These are phyloP conservation scores for Kuraishia hungarica DNA, from an alignment of 805 yeast genomes.

Conservation along the genomic window DNA sequence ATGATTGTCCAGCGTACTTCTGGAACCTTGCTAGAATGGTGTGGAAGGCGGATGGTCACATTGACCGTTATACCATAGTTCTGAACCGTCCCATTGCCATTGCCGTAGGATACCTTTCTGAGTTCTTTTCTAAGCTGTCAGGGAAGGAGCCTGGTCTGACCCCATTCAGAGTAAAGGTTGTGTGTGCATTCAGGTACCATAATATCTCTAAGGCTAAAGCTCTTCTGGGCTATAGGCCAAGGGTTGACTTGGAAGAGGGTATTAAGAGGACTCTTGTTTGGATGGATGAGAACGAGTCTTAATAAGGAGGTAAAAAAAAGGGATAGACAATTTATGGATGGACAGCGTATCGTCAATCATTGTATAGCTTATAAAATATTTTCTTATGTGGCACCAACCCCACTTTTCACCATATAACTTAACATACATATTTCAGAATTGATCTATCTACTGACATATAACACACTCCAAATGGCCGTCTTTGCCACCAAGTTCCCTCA, in stretches of 20 bases:
- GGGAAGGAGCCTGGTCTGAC: constrained; percentile 92
- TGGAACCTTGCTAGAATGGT: constrained; percentile 96
- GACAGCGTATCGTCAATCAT: constrained; percentile 2
- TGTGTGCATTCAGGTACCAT: constrained; percentile 91
- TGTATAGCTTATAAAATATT: background rate
- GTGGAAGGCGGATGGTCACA: constrained; percentile 93
- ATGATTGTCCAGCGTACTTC: constrained; percentile 90
- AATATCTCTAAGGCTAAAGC: constrained; percentile 82
- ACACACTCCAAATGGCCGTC: background rate
- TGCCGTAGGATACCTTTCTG: constrained; percentile 73
- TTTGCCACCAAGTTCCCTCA: constrained; percentile 36
- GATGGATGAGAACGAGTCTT: constrained; percentile 60
- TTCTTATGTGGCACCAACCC: background rate
- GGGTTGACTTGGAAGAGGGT: constrained; percentile 71
- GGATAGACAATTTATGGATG: background rate
- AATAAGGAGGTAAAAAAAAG: background rate
- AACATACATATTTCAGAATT: background rate
- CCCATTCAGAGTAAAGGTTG: constrained; percentile 87
- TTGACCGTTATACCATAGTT: constrained; percentile 60
- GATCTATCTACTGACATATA: background rate
- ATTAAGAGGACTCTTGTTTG: constrained; percentile 73
- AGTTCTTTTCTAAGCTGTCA: constrained; percentile 54
- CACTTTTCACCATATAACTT: background rate
- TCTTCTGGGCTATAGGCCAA: constrained; percentile 72
- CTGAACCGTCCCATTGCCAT: constrained; percentile 72